These are phyloP conservation scores for Calonectria montana DNA, from an alignment of 2,329 filamentous ascomycete genomes.

Conservation along the genomic window DNA sequence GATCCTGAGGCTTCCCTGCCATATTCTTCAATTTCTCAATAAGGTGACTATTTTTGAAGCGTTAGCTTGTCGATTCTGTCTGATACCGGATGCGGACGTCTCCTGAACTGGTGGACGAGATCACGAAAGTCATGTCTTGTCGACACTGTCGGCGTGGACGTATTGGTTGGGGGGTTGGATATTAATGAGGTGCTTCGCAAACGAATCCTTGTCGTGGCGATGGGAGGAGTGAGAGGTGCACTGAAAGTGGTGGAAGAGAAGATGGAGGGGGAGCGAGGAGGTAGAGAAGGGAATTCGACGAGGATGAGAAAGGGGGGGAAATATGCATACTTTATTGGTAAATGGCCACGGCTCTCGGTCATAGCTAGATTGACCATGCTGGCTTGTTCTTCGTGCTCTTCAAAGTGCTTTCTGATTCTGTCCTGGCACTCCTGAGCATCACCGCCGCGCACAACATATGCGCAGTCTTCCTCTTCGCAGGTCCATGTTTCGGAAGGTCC, in stretches of 20 bases:
- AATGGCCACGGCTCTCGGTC: slow-evolving; percentile 66
- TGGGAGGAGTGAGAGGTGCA: background rate
- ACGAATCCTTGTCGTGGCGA: background rate
- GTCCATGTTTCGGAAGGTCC: slow-evolving; percentile 74
- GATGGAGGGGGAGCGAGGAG: slow-evolving; percentile 15
- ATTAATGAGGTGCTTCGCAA: background rate
- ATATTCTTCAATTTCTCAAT: slow-evolving; percentile 65
- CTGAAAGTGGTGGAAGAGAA: background rate
- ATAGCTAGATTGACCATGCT: slow-evolving; percentile 64
- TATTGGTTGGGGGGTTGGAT: slow-evolving; percentile 7
- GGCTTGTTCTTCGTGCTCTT: slow-evolving; percentile 68
- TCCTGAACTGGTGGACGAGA: slow-evolving; percentile 41
- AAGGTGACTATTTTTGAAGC: slow-evolving; percentile 57
- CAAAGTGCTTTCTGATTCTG: slow-evolving; percentile 70
- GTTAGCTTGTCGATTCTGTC: slow-evolving; percentile 48
- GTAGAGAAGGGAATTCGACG: slow-evolving; percentile 38
- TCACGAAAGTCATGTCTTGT: slow-evolving; percentile 37
- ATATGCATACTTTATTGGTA: slow-evolving; percentile 67
- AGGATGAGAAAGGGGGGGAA: slow-evolving; percentile 50
- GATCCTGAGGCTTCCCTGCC: slow-evolving; percentile 51
- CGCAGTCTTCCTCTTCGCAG: slow-evolving; percentile 73
- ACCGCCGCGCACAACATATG: slow-evolving; percentile 72
- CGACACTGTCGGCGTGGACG: slow-evolving; percentile 30
- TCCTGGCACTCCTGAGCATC: slow-evolving; percentile 65
- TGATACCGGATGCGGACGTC: slow-evolving; percentile 41